These are phyloP conservation scores for Rhizophlyctis rosea DNA, from an alignment of 192 early-diverging fungal genomes.

Conservation along the genomic window DNA sequence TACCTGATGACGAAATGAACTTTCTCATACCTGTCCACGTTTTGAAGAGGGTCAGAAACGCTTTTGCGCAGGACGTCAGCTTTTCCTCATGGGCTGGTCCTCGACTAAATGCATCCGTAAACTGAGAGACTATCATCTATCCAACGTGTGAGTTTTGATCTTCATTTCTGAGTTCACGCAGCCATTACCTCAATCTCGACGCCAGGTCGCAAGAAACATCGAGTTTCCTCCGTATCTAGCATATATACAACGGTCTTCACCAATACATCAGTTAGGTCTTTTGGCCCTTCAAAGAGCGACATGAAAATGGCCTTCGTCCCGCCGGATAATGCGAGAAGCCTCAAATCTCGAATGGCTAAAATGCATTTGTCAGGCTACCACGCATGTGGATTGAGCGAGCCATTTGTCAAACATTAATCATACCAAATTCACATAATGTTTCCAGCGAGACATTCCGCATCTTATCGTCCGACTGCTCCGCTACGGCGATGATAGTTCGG, in stretches of 20 bases:
- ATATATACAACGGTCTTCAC: conserved; percentile 67
- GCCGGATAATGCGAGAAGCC: conserved; percentile 55
- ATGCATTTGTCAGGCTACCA: background rate
- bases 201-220: conserved; percentile 66
- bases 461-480: conserved; percentile 76
- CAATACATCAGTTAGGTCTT: conserved; percentile 56
- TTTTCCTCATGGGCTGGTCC: conserved; percentile 62
- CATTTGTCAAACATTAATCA: conserved; percentile 2
- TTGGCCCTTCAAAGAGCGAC: conserved; percentile 62
- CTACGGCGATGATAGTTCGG: conserved; percentile 69
- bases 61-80: conserved; percentile 60
- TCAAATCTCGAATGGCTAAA: conserved; percentile 60
- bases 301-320: conserved; percentile 69
- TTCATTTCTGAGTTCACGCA: conserved; percentile 8
- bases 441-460: conserved; percentile 70
- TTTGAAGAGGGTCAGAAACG: conserved; percentile 63
- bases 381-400: background rate
- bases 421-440: conserved; percentile 77
- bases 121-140: conserved; percentile 71
- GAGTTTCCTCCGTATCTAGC: conserved; percentile 64
- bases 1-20: too few relatives aligned
- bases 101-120: conserved; percentile 72
- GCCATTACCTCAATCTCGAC: conserved; percentile 70
- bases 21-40: conserved; percentile 67
- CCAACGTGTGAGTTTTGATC: background rate